Base-by-base conservation (phyloP, 2,329 filamentous ascomycete species). In the Sphaerulina vaccinii region DNA sequence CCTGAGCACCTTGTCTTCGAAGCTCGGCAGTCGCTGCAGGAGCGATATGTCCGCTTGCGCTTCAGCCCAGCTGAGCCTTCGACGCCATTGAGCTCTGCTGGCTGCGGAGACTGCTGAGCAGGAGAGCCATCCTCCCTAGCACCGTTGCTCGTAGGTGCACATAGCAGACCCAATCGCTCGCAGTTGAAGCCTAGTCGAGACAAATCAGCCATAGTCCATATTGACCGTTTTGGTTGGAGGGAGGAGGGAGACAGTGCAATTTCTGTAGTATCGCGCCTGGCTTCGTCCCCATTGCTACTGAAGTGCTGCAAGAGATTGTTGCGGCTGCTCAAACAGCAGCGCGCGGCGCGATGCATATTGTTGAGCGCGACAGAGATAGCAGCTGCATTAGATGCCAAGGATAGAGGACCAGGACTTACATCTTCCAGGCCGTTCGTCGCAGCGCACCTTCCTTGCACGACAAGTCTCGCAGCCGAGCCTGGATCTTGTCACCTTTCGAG, bases 1-100 rank as follows among this genome's bases (percentile, higher is more conserved):
- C 60, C 60, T 1, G 60, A 62, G 41, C 60, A 62, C 39, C 60
- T 42, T 3, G 56, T 61, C 40, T 62, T 62, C 32, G 54, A 56
- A 4, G 45, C 40, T n/a, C 60, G 49, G 41, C 60, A 62, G 35
- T 56, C 53, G 8, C 40, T 43, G 44, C 60, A 62, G 2, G 56
- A 59, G 29, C 60, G 39, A 46, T 60, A 62, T 0, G 60, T 62
- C 5, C 60, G 52, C 22, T 60, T 61, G 3, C 60, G 54, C 41
- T 62, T 62, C 22, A 55, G 49, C 6, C 58, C 56, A 5, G 47
- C 27, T 9, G 39, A 52, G 13, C 40, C 42, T 24, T 46, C 19
- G 27, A 47, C 21, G 23, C 36, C 46, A 16, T 49, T 45, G 15
- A 18, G 10, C 49, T 22, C 35, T 46, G 53, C 24, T 36, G 37